Base-by-base conservation (phyloP, 768 basidiomycete genomes). In the Boletus sp. region DNA sequence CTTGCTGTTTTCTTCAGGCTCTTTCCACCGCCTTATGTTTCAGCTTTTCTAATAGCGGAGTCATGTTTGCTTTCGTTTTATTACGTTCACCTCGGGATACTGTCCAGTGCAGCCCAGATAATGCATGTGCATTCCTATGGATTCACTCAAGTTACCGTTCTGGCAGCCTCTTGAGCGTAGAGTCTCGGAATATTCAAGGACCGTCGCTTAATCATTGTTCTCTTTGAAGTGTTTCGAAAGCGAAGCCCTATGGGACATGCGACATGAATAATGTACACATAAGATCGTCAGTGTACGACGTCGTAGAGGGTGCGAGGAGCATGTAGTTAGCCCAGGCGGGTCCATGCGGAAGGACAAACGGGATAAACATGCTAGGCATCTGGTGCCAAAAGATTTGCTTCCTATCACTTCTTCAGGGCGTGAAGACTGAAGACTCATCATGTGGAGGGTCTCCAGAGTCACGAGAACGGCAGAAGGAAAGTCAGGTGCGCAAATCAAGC, bases 41-140 rank as follows among this genome's bases (percentile, higher is more conserved):
- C 47, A 55, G 42, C 46, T 57, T 50, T 55, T 60, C 56, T 58
- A 56, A 64, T 58, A 33, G 54, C 30, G 56, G 69, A 70, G 54
- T 60, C 60, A 55, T 47, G 50, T 60, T 54, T 66, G 65, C 62
- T 67, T 57, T 63, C 61, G 39, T 36, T 55, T 54, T 54, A 64
- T 45, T 60, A 67, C 54, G 58, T 56, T 68, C 55, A 41, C 55
- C 57, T 63, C 39, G 58, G 67, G 54, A 55, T 54, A 42, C 56
- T 63, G 36, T 55, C 33, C 20, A 54, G 28, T 54, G 50, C 52
- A 52, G 32, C 52, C 64, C 62, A 35, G 51, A 57, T 61, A 64
- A 63, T 68, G 59, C 60, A 57, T 59, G 33, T 54, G 57, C 57
- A 59, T 58, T 55, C 46, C 32, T 64, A 61, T 37, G 62, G 58